A percentile compares a stretch with the other conserved stretches of the same genome.
Conservation (phyloP, 495 filamentous ascomycete species). For the Neurospora sp. region DNA sequence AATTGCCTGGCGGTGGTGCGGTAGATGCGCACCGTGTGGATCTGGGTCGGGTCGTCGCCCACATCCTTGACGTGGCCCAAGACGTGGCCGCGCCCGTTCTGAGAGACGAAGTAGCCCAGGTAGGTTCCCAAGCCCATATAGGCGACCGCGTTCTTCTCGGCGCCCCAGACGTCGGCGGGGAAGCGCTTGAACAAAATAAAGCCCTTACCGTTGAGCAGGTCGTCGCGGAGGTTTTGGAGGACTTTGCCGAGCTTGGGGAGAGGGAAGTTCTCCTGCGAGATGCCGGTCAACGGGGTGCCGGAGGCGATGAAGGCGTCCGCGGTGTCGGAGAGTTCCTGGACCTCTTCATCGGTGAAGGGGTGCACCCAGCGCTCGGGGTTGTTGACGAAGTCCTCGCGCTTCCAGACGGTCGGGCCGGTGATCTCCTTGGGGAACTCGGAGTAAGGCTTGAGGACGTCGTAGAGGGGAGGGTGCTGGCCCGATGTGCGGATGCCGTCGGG, state of each 20-base stretch:
- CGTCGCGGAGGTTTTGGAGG: constrained; percentile 50
- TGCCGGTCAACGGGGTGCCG: constrained; percentile 58
- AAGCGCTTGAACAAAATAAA: constrained; percentile 86
- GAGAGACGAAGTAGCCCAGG: constrained; percentile 74
- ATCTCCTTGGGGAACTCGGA: constrained; percentile 64
- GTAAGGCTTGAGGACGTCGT: constrained; percentile 56
- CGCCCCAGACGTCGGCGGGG: constrained; percentile 66
- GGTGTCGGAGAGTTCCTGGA: constrained; percentile 54
- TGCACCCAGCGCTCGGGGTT: constrained; percentile 74
- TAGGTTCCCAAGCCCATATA: constrained; percentile 88
- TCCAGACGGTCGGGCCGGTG: constrained; percentile 69
- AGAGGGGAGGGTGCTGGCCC: constrained; percentile 70
- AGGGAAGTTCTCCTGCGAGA: constrained; percentile 60
- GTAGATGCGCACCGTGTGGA: constrained; percentile 79
- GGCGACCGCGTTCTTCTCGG: constrained; percentile 68
- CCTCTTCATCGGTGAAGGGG: constrained; percentile 53
- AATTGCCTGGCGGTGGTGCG: constrained; percentile 71
- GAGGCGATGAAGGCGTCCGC: constrained; percentile 59
- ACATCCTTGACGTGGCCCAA: constrained; percentile 87
- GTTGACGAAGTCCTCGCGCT: constrained; percentile 56
- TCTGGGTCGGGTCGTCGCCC: constrained; percentile 69
- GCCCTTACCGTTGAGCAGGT: constrained; percentile 74
- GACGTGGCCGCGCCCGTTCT: constrained; percentile 82
- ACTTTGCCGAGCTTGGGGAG: constrained; percentile 51
- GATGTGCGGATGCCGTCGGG: constrained; percentile 53